Evolutionary conservation across 768 basidiomycete genomes (phyloP), one percentile per base, ranked within the genome.

Genomic region (Auriscalpium vulgare): DNA sequence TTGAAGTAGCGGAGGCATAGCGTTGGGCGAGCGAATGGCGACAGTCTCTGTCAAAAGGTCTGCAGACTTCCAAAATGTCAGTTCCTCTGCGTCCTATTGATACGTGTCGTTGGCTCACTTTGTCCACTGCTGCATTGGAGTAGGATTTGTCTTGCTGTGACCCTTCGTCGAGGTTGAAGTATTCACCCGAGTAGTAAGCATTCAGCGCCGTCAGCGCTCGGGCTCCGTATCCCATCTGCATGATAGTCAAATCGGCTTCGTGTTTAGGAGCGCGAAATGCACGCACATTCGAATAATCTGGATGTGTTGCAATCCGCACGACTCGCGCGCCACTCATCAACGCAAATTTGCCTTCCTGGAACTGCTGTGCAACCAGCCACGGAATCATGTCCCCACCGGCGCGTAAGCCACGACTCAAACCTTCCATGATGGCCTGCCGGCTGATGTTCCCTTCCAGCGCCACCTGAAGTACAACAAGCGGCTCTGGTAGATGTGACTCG

Each of bases 351-450:
- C 81, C 87, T 70, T 99, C 97, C 74, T 97, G 93, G 77, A 91
- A 99, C 75, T 97, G 85, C 68, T 94, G 92, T 46, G 90, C 84
- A 47, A 99, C 75, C 23, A 97, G 75, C 95, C 97, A 99, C 0
- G 97, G 97, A 57, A 99, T 97, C 83, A 99, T 85, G 72, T 99
- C 97, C 1, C 97, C 97, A 0, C 91, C 88, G 2, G 89, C 87
- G 55, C 91, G 79, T 65, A 87, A 75, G 11, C 95, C 95, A 45
- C 93, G 78, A 36, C 84, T 82, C 13, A 97, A 66, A 29, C 89
- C 88, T 57, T 94, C 93, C 76, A 95, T 72, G 57, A 99, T 91
- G 38, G 80, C 83, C 54, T 84, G 81, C 69, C 84, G 87, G 62
- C 87, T 87, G 58, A 99, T 93, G 60, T 87, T 87, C 8, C 97